Evolutionary conservation across 306 rosid genomes (phyloP), one percentile per base, ranked within the genome.

Genomic region (Cicer bijugum): DNA sequence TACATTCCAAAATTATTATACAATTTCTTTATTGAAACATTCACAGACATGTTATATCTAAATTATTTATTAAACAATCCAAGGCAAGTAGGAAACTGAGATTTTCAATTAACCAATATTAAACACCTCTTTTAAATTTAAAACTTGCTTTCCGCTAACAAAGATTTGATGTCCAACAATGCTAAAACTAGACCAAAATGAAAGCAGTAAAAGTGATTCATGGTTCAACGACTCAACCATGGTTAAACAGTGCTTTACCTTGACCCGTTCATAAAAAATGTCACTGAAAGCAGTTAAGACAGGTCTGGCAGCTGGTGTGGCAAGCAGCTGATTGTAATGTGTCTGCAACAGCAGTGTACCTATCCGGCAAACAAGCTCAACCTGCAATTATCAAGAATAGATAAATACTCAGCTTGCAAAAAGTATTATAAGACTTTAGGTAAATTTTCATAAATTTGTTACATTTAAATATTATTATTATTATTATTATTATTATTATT

Each of bases 301-400:
- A 16, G 93, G 91, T 56, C 90, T 84, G 20, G 98, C 96, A 10
- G 92, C 80, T 10, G 94, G 92, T 0, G 97, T 94, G 44, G 89
- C 12, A 61, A 89, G 83, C 81, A 94, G 85, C 81, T 94, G 98
- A 84, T 87, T 83, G 66, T 83, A 78, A 85, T 94, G 96, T 7
- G 88, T 89, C 86, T 91, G 96, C 79, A 84, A 35, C 47, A 94
- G 77, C 72, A 91, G 57, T n/a, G 90, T 84, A 58, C 89, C 78
- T 63, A 89, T 80, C 85, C 96, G 84, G 82, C 95, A 91, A 71
- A 91, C 86, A 60, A 94, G 95, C 86, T 94, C 98, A 74, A 93
- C 88, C 98, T 94, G 91, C 85, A 83, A 69, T 50, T 67, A 75
- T 39, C 38, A 63, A 47, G 60, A 44, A 43, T 50, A 63, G 66